Evolutionary conservation across 345 rosid species (phyloP).

Genomic region (Acer campestre): DNA sequence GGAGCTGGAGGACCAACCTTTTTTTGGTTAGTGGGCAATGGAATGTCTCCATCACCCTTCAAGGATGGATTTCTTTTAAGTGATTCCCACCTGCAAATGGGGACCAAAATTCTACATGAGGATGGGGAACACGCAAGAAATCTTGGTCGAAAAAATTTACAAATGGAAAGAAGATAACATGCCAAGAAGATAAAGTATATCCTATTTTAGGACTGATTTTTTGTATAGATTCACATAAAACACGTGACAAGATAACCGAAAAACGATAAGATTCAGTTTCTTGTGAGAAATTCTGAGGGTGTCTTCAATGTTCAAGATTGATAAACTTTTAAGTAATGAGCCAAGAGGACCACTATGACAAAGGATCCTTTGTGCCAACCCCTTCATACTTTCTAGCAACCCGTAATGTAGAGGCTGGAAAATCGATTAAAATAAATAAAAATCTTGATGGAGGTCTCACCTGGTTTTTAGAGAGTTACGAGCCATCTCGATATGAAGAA

Average conservation of each 20-base stretch:
- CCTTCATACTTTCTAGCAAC: slow-evolving; percentile 16
- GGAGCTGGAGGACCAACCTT: slow-evolving; percentile 56
- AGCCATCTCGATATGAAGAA: slow-evolving; percentile 24
- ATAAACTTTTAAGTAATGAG: slow-evolving; percentile 5
- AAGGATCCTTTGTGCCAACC: slow-evolving; percentile 29
- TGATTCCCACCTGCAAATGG: slow-evolving; percentile 62
- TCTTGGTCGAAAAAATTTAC: slow-evolving; percentile 19
- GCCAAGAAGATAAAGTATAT: slow-evolving; percentile 17
- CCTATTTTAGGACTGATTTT: background rate
- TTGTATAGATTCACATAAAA: slow-evolving; percentile 30
- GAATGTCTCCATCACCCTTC: slow-evolving; percentile 78
- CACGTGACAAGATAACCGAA: slow-evolving; percentile 11
- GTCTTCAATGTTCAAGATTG: slow-evolving; percentile 26
- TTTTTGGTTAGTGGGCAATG: slow-evolving; percentile 64
- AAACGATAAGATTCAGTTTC: slow-evolving; percentile 31
- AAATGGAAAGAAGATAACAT: slow-evolving; percentile 24
- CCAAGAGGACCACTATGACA: slow-evolving; percentile 43
- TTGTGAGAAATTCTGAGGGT: slow-evolving; percentile 27
- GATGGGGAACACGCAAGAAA: slow-evolving; percentile 27
- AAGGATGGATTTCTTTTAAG: slow-evolving; percentile 50
- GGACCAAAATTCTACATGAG: slow-evolving; percentile 45
- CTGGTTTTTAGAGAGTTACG: slow-evolving; percentile 28
- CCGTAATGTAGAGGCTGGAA: slow-evolving; percentile 14
- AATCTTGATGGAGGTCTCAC: slow-evolving; percentile 19
- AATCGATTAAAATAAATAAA: background rate